Conservation (phyloP, 805 yeast species). For the Cephaloascus albidus region DNA sequence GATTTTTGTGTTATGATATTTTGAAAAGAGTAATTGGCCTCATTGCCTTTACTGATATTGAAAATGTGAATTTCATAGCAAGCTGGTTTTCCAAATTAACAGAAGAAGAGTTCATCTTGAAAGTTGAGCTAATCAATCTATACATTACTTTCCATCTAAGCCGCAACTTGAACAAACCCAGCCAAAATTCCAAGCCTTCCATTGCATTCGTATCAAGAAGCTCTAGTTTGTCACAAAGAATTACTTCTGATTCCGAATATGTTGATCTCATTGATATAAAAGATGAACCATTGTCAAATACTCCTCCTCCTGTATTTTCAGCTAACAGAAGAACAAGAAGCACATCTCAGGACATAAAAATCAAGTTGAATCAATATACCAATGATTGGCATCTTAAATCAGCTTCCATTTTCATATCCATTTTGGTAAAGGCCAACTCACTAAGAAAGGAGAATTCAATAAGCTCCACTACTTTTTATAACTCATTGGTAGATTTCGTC, state of each 20-base stretch:
- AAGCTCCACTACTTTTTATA: conserved; percentile 46
- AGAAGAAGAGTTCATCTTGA: conserved; percentile 30
- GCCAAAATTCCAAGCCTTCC: conserved; percentile 8
- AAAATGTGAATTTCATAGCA: conserved; percentile 31
- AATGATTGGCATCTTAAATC: conserved; percentile 75
- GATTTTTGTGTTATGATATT: conserved; percentile 55
- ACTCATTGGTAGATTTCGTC: conserved; percentile 71
- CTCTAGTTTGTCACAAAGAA: conserved; percentile 6
- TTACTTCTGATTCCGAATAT: background rate
- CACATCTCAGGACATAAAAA: conserved; percentile 15
- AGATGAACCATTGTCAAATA: background rate
- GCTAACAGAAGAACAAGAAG: conserved; percentile 5
- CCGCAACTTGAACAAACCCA: conserved; percentile 32
- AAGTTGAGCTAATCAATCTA: conserved; percentile 62
- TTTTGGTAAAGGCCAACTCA: conserved; percentile 47
- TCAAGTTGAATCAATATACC: conserved; percentile 54
- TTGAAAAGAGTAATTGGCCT: conserved; percentile 63
- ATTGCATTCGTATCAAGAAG: conserved; percentile 7
- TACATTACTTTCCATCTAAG: conserved; percentile 73
- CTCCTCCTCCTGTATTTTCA: background rate
- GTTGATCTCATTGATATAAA: background rate
- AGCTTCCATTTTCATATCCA: conserved; percentile 49
- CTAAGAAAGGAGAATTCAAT: conserved; percentile 5
- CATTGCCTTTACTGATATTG: conserved; percentile 39
- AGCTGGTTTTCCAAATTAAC: conserved; percentile 48